These are phyloP conservation scores for Calonectria leucothoes DNA, from an alignment of 2,329 filamentous ascomycete species.

Conservation along the genomic window DNA sequence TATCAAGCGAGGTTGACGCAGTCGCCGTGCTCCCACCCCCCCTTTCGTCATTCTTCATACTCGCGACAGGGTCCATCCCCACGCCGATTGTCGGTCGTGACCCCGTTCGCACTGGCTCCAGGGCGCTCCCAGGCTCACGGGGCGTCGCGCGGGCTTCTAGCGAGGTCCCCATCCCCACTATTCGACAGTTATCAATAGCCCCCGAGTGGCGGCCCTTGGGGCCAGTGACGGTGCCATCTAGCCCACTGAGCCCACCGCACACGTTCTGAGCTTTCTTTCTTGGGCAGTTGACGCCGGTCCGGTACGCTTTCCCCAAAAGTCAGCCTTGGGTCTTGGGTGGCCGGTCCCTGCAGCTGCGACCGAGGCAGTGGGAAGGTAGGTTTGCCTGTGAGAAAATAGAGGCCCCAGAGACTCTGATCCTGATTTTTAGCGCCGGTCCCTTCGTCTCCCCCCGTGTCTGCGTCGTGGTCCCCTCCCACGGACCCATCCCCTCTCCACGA, in stretches of 20 bases:
- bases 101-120: conserved; percentile 5
- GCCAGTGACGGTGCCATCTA: conserved; percentile 1
- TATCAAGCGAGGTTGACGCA: conserved; percentile 1
- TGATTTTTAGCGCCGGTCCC: neutral
- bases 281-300: conserved; percentile 33
- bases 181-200: neutral
- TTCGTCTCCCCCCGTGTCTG: neutral
- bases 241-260: conserved; percentile 1
- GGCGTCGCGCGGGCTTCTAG: conserved; percentile 33
- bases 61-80: conserved; percentile 11
- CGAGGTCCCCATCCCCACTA: conserved; percentile 35
- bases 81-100: neutral
- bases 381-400: conserved; percentile 3
- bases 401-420: neutral
- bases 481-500: conserved; percentile 33
- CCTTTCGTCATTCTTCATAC: conserved; percentile 6
- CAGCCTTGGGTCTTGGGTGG: conserved; percentile 10
- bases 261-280: conserved; percentile 2
- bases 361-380: conserved; percentile 1
- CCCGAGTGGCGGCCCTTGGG: neutral
- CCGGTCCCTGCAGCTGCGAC: conserved; percentile 41
- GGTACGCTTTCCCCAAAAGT: conserved; percentile 30
- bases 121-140: conserved; percentile 1
- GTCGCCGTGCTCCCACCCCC: neutral
- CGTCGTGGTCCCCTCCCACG: conserved; percentile 5